These are phyloP conservation scores for Melaleuca quinquenervia DNA, from an alignment of 345 rosid species.

Conservation along the genomic window DNA sequence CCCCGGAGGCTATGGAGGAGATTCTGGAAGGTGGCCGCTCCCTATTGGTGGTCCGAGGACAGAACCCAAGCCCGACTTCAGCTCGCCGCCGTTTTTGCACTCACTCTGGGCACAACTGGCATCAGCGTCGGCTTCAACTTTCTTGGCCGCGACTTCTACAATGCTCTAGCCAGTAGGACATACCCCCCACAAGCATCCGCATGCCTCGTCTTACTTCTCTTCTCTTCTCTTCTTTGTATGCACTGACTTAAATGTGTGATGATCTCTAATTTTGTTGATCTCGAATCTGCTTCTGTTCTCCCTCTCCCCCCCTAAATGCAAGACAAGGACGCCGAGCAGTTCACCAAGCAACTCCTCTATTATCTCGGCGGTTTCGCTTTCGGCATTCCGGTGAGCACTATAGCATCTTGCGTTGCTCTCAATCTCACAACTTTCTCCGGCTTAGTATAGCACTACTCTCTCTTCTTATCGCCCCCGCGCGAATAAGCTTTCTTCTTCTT, in stretches of 20 bases:
- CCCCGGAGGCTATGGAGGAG: constrained; percentile 28
- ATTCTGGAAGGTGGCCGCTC: constrained; percentile 90
- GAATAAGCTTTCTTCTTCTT: not conserved
- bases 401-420: not conserved
- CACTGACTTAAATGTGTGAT: not conserved
- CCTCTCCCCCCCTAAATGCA: not conserved
- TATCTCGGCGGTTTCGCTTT: constrained; percentile 84
- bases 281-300: not conserved
- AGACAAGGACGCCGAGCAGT: constrained; percentile 95
- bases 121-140: constrained; percentile 91
- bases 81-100: constrained; percentile 78
- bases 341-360: constrained; percentile 73
- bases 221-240: not conserved
- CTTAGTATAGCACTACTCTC: not conserved
- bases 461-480: not conserved
- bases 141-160: constrained; percentile 98
- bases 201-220: not conserved
- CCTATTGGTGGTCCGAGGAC: constrained; percentile 86
- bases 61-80: constrained; percentile 65
- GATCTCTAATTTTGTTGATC: not conserved
- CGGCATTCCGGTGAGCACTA: constrained; percentile 89
- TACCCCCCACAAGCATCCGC: not conserved
- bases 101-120: constrained; percentile 84
- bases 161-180: constrained; percentile 71
- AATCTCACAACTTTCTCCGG: constrained; percentile 9